Percentiles rank a stretch among this genome's conserved stretches.
Evolutionary conservation across 306 rosid genomes (phyloP).

Genomic region (Cucurbita argyrosperma): DNA sequence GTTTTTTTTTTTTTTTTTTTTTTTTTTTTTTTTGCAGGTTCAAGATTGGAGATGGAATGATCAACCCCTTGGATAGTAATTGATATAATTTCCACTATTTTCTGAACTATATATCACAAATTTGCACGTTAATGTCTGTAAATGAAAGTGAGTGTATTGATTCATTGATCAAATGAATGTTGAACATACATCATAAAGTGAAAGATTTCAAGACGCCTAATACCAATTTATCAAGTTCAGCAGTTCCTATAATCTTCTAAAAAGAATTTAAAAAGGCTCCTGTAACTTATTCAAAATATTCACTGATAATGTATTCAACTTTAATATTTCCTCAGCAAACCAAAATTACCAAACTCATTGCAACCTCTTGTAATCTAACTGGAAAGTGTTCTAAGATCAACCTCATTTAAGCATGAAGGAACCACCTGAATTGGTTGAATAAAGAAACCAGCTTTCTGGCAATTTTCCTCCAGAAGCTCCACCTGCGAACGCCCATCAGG

Average conservation of each 20-base stretch:
- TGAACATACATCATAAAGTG: background rate
- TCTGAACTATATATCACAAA: background rate
- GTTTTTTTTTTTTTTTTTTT: background rate
- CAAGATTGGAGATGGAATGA: too few species aligned
- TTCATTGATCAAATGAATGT: background rate
- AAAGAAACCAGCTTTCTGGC: conserved; percentile 53
- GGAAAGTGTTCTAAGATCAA: conserved; percentile 33
- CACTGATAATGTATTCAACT: background rate
- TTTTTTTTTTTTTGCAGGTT: too few species aligned
- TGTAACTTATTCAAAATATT: background rate
- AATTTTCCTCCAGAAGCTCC: conserved; percentile 54
- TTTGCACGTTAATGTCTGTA: background rate
- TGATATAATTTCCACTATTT: background rate
- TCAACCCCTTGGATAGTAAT: too few species aligned
- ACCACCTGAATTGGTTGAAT: conserved; percentile 27
- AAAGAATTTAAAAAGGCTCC: background rate
- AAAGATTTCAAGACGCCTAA: background rate
- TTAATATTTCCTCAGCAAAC: background rate
- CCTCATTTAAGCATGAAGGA: conserved; percentile 55
- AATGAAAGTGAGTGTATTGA: background rate
- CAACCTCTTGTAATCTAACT: background rate
- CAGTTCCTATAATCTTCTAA: background rate
- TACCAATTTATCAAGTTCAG: background rate
- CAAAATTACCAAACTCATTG: background rate
- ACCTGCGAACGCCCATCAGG: conserved; percentile 65